Evolutionary conservation across 495 filamentous ascomycete species (phyloP), one percentile per base, ranked within the genome.

Genomic region (Hyaloscypha hepaticicola): DNA sequence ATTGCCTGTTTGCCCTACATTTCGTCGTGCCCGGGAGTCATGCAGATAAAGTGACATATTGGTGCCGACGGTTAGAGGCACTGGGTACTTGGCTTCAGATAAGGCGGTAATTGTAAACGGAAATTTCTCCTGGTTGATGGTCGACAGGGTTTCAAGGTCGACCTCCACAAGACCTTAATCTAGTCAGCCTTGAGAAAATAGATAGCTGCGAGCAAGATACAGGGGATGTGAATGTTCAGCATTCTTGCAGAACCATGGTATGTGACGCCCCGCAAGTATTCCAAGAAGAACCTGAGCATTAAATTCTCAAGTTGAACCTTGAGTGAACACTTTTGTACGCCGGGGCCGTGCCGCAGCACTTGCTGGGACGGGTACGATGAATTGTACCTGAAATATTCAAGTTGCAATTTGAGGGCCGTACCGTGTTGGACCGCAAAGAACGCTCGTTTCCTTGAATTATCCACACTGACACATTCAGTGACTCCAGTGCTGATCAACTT

Each of bases 1-100:
- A 34, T 25, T 24, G 26, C 11, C 24, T 66, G 65, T 45, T 58
- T 69, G 22, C 29, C 55, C 45, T 61, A 57, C 11, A 66, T 66
- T 63, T 21, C 41, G 61, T 41, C 74, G 67, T 27, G 77, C 74
- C 52, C 92, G 83, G 24, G 87, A 85, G 71, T 98, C 94, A 69
- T 96, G 85, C 27, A 97, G 85, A 70, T 97, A 91, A 8, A 98
- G 77, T 24, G 88, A 90, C 41, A 88, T 79, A 51, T 87, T 90
- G 6, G 93, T 97, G 1, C 93, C 94, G 16, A 98, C 83, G 3
- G 93, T 96, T 29, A 97, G 75, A 21, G 94, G 94, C 3, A 87
- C 83, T 12, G 84, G 83, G 64, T 87, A 79, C 21, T 83, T 85
- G 31, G 91, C 87, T 62, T 91, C 84, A 0, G 94, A 97, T 41